Base-by-base conservation (phyloP, 2,329 filamentous ascomycete genomes). In the Sporothrix euskadiensis region DNA sequence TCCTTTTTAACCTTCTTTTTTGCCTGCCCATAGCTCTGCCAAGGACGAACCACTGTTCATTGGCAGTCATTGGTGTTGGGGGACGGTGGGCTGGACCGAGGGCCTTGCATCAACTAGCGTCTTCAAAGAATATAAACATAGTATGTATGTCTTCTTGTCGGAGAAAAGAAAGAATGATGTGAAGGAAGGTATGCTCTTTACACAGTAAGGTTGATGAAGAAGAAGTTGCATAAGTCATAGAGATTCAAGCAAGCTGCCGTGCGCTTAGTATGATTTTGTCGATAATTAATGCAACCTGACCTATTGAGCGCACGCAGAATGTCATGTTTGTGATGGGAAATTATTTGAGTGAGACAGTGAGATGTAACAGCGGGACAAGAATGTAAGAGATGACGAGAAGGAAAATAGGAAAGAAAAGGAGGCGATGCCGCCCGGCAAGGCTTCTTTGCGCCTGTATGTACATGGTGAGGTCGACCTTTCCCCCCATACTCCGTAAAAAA, bases 401-500 rank as follows among this genome's bases (percentile, higher is more conserved):
- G 52, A 12, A n/a, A 26, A 56, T 26, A 59, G 30, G 12, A 59
- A 59, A 35, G 56, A 59, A 32, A 7, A 14, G 16, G 32, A 59
- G 12, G 7, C 4, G 52, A 26, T 56, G 56, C 26, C 12, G 26
- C 56, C 56, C 26, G 56, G 12, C 56, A 59, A 59, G 56, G 26
- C 56, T 32, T 59, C 56, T 59, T 59, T 59, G 56, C 56, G 56
- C 56, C 56, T 59, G 32, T n/a, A 22, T 19, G 52, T 59, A n/a
- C n/a, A n/a, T n/a, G n/a, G n/a, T n/a, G n/a, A n/a, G n/a, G n/a
- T n/a, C n/a, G n/a, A n/a, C 44, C 22, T 26, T 12, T 19, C 56
- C 56, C n/a, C n/a, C n/a, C n/a, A n/a, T n/a, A n/a, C n/a, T n/a
- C n/a, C n/a, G n/a, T n/a, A n/a, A n/a, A n/a, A n/a, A n/a, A n/a